Evolutionary conservation across 805 yeast genomes (phyloP), one percentile per base, ranked within the genome.

Genomic region (Naumovozyma castellii): DNA sequence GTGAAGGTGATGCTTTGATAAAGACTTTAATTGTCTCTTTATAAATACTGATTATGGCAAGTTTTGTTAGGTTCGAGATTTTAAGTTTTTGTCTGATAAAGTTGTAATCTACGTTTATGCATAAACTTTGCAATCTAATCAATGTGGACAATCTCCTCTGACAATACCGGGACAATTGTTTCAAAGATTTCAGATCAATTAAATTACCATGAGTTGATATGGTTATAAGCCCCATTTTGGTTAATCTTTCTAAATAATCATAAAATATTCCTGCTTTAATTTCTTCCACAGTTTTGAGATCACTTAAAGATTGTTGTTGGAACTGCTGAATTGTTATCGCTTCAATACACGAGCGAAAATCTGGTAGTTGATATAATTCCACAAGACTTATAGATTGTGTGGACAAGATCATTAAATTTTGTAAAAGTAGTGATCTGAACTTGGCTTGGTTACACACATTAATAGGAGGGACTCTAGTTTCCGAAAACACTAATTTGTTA

Each of bases 81-180:
- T 17, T 8, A n/a, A 50, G 29, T 31, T 41, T 43, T 14, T 42
- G 37, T 25, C 36, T 43, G 5, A 44, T 40, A 13, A 39, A 14
- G 1, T 39, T 32, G 16, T 41, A 33, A 16, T 48, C 45, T 2
- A 44, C 41, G 10, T 42, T 37, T 3, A 51, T 48, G 2, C 46
- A 42, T 28, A 38, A 29, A 34, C 45, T 45, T 18, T 43, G 48
- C 17, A 53, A 32, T 15, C 42, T 43, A 4, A 53, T 34, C 13
- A 50, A 41, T 2, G 42, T 36, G 10, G 27, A 18, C 19, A 48
- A 15, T 32, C 49, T 42, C 27, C 41, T 38, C 5, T 41, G 18
- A 22, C 47, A 44, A 32, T 46, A 44, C 1, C 36, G 29, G 31
- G 40, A 39, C 9, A 51, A 28, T 16, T 19, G 39, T 33, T 41